Conservation (phyloP, 495 filamentous ascomycete species). For the Talaromyces adpressus region DNA sequence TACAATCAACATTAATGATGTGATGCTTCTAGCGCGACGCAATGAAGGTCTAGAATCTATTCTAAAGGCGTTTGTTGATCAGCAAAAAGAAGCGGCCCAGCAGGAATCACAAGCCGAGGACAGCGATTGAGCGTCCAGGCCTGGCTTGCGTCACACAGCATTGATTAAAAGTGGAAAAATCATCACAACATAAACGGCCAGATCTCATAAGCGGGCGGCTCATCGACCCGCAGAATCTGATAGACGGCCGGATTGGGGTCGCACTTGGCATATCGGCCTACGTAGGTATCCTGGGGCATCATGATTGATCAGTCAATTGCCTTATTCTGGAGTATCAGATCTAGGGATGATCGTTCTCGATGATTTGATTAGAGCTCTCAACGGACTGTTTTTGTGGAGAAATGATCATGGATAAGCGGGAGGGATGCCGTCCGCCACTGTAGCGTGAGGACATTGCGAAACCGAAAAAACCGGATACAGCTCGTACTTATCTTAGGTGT, state of each 20-base stretch:
- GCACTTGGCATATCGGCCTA: background rate
- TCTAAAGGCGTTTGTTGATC: conserved; percentile 59
- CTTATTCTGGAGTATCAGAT: background rate
- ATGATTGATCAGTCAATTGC: background rate
- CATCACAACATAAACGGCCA: background rate
- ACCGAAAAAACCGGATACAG: background rate
- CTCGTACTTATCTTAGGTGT: background rate
- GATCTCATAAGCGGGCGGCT: background rate
- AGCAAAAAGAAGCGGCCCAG: conserved; percentile 27
- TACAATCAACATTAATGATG: conserved; percentile 77
- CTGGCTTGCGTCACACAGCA: background rate
- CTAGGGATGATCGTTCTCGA: background rate
- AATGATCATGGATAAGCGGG: background rate
- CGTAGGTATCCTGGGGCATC: background rate
- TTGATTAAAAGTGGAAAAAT: background rate
- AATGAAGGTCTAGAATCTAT: conserved; percentile 79
- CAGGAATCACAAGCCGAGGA: conserved; percentile 1
- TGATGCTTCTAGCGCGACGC: conserved; percentile 75
- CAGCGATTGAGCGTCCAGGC: conserved; percentile 1
- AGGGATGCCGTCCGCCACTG: background rate
- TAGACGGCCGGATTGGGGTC: background rate
- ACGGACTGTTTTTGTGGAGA: background rate
- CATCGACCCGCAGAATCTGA: background rate
- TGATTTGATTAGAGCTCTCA: background rate
- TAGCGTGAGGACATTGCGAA: background rate